Percentiles rank a stretch among this genome's conserved stretches.
These are phyloP conservation scores for Xylaria sp. DNA, from an alignment of 2,329 filamentous ascomycete genomes.

Conservation along the genomic window DNA sequence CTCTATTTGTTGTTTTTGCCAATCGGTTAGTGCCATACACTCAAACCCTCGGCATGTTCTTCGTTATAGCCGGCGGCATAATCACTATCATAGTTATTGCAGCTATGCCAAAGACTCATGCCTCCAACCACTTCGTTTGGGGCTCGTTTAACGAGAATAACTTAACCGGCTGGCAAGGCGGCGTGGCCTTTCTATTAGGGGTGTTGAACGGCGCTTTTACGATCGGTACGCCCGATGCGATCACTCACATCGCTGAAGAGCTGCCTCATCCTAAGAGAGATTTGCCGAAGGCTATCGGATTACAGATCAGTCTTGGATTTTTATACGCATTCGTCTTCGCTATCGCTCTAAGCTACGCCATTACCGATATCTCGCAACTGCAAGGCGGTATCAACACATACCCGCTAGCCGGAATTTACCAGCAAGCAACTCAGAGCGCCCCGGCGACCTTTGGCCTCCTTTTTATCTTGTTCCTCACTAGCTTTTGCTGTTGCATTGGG, in stretches of 20 bases:
- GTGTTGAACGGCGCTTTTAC: conserved; percentile 75
- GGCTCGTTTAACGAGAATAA: conserved; percentile 58
- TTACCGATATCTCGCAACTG: conserved; percentile 65
- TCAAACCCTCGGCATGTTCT: conserved; percentile 62
- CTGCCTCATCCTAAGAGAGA: conserved; percentile 60
- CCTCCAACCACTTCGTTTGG: conserved; percentile 65
- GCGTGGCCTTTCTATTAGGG: conserved; percentile 72
- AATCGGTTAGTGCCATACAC: conserved; percentile 67
- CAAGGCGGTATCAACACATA: conserved; percentile 63
- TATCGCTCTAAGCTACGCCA: conserved; percentile 63
- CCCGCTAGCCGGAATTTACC: conserved; percentile 72
- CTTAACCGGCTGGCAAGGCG: conserved; percentile 63
- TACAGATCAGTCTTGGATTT: conserved; percentile 59
- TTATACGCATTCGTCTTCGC: conserved; percentile 62
- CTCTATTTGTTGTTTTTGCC: conserved; percentile 63
- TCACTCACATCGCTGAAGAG: conserved; percentile 71
- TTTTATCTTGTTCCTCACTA: conserved; percentile 65
- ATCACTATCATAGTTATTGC: conserved; percentile 63
- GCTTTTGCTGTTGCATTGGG: conserved; percentile 59
- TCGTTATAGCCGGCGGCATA: conserved; percentile 63
- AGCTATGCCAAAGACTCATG: conserved; percentile 64
- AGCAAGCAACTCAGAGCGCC: conserved; percentile 61
- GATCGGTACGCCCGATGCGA: conserved; percentile 72
- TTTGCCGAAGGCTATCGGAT: conserved; percentile 61
- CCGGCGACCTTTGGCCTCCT: conserved; percentile 66